Conservation (phyloP, 108 stramenopile species). For the Fragilariopsis cylindrus region DNA sequence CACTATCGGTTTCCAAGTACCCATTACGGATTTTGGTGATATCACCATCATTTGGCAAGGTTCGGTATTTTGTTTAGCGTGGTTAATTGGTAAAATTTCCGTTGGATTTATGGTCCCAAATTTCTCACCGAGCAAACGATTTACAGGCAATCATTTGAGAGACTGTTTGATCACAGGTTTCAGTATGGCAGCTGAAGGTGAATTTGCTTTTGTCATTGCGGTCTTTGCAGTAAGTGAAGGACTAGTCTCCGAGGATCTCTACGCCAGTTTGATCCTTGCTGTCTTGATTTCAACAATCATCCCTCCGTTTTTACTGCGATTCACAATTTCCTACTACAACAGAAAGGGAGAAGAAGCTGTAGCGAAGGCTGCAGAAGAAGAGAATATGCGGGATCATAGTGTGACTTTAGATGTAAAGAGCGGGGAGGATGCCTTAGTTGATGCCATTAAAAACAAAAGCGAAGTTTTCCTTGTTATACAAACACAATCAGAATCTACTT, state of each 20-base stretch:
- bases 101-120: conserved; percentile 84
- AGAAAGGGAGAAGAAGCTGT: conserved; percentile 57
- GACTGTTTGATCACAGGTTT: conserved; percentile 71
- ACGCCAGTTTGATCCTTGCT: conserved; percentile 71
- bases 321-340: conserved; percentile 71
- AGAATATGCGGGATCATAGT: conserved; percentile 37
- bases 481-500: conserved; percentile 64
- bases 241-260: conserved; percentile 55
- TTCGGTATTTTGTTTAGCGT: conserved; percentile 56
- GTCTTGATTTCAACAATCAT: conserved; percentile 77
- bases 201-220: conserved; percentile 84
- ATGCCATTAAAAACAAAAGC: conserved; percentile 38
- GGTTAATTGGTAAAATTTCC: conserved; percentile 64
- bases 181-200: conserved; percentile 81
- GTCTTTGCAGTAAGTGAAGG: conserved; percentile 59
- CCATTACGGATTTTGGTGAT: conserved; percentile 66
- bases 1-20: conserved; percentile 76
- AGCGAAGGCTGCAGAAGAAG: conserved; percentile 49
- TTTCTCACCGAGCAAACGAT: conserved; percentile 54
- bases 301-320: conserved; percentile 70
- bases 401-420: not conserved
- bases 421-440: conserved; percentile 25
- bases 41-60: conserved; percentile 69
- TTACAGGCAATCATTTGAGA: conserved; percentile 51
- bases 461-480: conserved; percentile 74